Conservation (phyloP, 176 grass and related monocot species). For the Poa annua region DNA sequence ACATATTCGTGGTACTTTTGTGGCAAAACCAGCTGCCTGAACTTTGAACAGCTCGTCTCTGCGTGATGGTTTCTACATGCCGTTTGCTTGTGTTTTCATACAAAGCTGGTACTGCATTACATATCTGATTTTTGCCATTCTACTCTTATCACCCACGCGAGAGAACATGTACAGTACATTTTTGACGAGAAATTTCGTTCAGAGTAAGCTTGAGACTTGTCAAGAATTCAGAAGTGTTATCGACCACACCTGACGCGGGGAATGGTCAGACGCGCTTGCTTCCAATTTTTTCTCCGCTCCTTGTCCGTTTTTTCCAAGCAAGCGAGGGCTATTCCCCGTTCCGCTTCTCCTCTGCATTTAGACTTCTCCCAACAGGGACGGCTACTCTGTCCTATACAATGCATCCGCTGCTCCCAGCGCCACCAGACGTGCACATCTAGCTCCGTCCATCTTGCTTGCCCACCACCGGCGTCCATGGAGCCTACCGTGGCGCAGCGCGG, state of each 20-base stretch:
- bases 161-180: background rate
- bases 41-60: background rate
- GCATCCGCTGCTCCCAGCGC: background rate
- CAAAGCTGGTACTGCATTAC: background rate
- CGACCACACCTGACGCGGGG: background rate
- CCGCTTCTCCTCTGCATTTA: no score
- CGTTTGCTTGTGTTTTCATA: background rate
- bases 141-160: background rate
- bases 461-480: no score
- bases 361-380: background rate
- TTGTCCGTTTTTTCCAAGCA: no score
- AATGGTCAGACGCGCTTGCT: background rate
- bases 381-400: background rate
- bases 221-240: background rate
- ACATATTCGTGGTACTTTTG: background rate
- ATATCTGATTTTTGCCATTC: background rate
- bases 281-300: no score
- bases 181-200: background rate
- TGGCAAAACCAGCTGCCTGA: slow-evolving; percentile 1
- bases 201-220: background rate
- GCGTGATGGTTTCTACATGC: background rate
- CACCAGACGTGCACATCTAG: background rate
- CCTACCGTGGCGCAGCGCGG: background rate
- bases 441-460: background rate
- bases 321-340: no score